Conservation (phyloP, 495 filamentous ascomycete species). For the Ramalina intermedia region DNA sequence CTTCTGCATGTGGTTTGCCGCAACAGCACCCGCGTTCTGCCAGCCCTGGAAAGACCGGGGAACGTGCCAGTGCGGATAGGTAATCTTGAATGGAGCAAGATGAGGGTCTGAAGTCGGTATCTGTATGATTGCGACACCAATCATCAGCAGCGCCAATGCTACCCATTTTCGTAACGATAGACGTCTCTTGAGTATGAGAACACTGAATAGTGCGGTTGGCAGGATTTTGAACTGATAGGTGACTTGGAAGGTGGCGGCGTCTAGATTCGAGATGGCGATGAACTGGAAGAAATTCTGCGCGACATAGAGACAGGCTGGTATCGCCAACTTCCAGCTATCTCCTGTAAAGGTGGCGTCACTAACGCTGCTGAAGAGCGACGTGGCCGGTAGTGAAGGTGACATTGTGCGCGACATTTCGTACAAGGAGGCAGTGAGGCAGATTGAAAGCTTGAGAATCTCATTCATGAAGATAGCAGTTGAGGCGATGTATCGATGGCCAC, state of each 20-base stretch:
- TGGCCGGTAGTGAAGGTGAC: conserved; percentile 61
- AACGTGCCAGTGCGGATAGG: conserved; percentile 43
- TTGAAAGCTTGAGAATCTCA: conserved; percentile 78
- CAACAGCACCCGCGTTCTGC: conserved; percentile 27
- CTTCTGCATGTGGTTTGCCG: conserved; percentile 34
- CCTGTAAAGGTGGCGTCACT: conserved; percentile 67
- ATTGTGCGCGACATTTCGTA: conserved; percentile 69
- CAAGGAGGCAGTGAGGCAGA: conserved; percentile 73
- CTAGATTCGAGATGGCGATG: conserved; percentile 78
- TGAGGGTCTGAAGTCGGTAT: conserved; percentile 46
- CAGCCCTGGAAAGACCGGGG: conserved; percentile 53
- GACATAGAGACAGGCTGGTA: conserved; percentile 80
- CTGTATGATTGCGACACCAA: conserved; percentile 79
- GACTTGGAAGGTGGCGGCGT: conserved; percentile 82
- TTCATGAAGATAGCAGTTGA: conserved; percentile 92
- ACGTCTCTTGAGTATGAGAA: conserved; percentile 55
- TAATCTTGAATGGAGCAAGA: conserved; percentile 22
- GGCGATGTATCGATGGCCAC: conserved; percentile 75
- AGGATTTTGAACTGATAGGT: conserved; percentile 90
- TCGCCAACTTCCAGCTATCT: conserved; percentile 93
- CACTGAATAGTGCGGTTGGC: conserved; percentile 77
- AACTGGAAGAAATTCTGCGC: conserved; percentile 87
- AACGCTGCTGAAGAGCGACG: conserved; percentile 67
- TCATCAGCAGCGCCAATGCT: conserved; percentile 60
- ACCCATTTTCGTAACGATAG: conserved; percentile 63